Evolutionary conservation across 306 rosid genomes (phyloP).

Genomic region (Fragaria ananassa): DNA sequence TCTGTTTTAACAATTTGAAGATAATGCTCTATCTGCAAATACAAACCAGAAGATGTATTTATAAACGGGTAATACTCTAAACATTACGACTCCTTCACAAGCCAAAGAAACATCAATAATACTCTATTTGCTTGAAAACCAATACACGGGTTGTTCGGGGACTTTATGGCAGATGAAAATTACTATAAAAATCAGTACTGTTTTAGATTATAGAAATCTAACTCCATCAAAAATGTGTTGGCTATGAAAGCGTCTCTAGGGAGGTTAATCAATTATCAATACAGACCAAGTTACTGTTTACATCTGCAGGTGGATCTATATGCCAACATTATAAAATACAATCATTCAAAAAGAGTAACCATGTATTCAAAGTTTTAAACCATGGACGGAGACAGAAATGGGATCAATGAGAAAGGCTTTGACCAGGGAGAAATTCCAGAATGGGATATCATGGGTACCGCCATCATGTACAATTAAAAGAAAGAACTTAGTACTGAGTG

Average conservation of each 20-base stretch:
- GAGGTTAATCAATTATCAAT: neutral
- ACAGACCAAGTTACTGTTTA: neutral
- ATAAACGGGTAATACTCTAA: neutral
- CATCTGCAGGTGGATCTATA: neutral
- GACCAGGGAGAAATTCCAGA: neutral
- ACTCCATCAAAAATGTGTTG: neutral
- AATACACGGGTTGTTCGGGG: neutral
- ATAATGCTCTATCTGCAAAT: conserved; percentile 88
- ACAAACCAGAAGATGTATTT: conserved; percentile 16
- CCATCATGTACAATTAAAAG: neutral
- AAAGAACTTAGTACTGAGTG: no score
- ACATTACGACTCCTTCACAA: conserved; percentile 1
- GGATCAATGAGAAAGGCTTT: neutral
- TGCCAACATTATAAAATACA: neutral
- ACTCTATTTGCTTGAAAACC: neutral
- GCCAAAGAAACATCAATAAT: neutral
- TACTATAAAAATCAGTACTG: neutral
- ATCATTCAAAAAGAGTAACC: neutral
- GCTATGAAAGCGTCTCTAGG: neutral
- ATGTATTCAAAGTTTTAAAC: neutral
- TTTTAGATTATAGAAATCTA: neutral
- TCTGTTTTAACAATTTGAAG: conserved; percentile 91
- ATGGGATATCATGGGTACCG: neutral
- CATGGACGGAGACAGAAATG: neutral
- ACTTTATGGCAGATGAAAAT: neutral